Evolutionary conservation across 2,329 filamentous ascomycete species (phyloP), one percentile per base, ranked within the genome.

Genomic region (Aspergillus ochraceoroseus): DNA sequence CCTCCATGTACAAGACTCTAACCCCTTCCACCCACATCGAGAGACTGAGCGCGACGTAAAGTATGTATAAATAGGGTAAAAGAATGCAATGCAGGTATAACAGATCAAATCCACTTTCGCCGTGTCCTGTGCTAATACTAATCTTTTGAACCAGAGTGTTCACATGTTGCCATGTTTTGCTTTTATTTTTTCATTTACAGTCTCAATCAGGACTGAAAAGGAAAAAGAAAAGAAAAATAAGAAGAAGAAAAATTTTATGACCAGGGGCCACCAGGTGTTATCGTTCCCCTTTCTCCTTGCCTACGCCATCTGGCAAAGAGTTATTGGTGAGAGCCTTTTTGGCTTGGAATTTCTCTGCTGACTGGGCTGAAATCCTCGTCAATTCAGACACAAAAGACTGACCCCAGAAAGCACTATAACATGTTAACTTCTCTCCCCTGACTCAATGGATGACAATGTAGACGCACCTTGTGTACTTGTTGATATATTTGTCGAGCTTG

Each of bases 401-500:
- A 17, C 90, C 90, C 90, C 90, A 96, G 83, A 92, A 95, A 7
- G 89, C 85, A 63, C 87, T 81, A 45, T 7, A 35, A 14, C 31
- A 33, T 35, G 49, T 65, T 53, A 61, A 53, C 43, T 25, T 9
- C 22, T 9, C 22, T 11, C 1, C 18, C 7, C 18, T 9, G 15
- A 15, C 5, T 9, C 5, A 3, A 30, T 31, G 2, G n/a, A 12
- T 19, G n/a, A 15, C 19, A n/a, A 3, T 2, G 12, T 2, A 23
- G 17, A 32, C 66, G 38, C 64, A 79, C 76, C 76, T 94, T 1
- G 92, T 98, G 69, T 95, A 96, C 71, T 95, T 95, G 68, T 89
- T 90, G 44, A 96, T 87, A 61, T 96, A 96, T 67, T 86, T 86
- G 61, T 92, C 85, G 44, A 98, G 74, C 66, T 95, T 95, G 61